These are phyloP conservation scores for Yamadazyma aaseri DNA, from an alignment of 1,139 yeast genomes.

Conservation along the genomic window DNA sequence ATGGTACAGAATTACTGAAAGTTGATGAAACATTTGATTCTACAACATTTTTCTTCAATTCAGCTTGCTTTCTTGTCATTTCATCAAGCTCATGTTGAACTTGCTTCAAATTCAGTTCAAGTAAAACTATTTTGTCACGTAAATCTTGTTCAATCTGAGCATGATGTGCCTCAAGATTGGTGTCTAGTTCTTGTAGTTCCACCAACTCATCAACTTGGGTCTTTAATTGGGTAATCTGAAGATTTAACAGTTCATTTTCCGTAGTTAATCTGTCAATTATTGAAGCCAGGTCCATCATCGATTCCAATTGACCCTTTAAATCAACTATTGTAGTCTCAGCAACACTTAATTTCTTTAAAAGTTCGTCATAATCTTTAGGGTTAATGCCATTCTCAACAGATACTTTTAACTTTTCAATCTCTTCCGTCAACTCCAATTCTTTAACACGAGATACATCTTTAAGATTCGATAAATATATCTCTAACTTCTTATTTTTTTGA, in stretches of 20 bases:
- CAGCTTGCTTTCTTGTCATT: conserved; percentile 24
- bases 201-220: conserved; percentile 54
- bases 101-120: conserved; percentile 13
- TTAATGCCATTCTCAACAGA: conserved; percentile 12
- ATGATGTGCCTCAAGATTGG: conserved; percentile 62
- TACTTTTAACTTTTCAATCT: conserved; percentile 13
- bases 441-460: conserved; percentile 33
- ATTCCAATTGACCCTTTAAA: conserved; percentile 45
- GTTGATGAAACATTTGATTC: neutral
- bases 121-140: conserved; percentile 37
- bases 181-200: conserved; percentile 58
- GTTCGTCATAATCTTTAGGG: conserved; percentile 10
- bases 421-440: conserved; percentile 21
- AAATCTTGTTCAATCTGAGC: conserved; percentile 55
- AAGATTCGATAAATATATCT: conserved; percentile 39
- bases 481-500: conserved; percentile 33
- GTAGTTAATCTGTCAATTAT: conserved; percentile 57
- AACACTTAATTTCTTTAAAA: conserved; percentile 28
- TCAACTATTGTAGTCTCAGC: conserved; percentile 44
- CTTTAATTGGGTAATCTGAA: conserved; percentile 37
- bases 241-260: conserved; percentile 49
- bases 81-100: conserved; percentile 18
- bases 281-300: conserved; percentile 40
- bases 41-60: conserved; percentile 19
- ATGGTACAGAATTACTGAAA: neutral